Percentiles rank a stretch among this genome's conserved stretches.
These are phyloP conservation scores for Cyberlindnera xishuangbannaensis DNA, from an alignment of 805 yeast genomes.

Conservation along the genomic window DNA sequence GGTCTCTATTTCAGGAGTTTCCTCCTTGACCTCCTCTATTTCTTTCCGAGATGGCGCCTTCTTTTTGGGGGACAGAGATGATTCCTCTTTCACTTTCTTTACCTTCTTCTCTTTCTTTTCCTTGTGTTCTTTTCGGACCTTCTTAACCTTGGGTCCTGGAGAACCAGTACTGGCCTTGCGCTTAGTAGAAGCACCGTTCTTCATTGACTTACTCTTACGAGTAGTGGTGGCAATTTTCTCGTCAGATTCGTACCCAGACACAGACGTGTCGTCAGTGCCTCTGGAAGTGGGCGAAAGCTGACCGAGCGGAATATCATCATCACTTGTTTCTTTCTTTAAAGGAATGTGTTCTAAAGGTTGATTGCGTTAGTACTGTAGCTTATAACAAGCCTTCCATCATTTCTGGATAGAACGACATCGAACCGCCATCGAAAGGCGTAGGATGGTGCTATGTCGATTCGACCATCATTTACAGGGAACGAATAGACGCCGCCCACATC, in stretches of 20 bases:
- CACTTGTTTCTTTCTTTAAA: conserved; percentile 9
- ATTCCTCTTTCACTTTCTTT: background rate
- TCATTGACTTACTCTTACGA: conserved; percentile 3
- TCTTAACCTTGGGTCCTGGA: conserved; percentile 4
- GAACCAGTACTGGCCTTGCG: conserved; percentile 8
- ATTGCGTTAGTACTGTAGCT: conserved; percentile 1
- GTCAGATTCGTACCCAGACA: conserved; percentile 24
- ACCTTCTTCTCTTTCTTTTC: conserved; percentile 6
- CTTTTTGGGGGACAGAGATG: too few species aligned
- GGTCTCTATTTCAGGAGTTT: conserved; percentile 2
- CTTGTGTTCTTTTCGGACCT: conserved; percentile 14
- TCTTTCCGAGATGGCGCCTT: background rate
- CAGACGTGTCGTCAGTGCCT: conserved; percentile 13
- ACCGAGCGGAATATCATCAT: conserved; percentile 21
- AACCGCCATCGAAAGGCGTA: too few species aligned
- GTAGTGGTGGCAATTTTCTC: conserved; percentile 9
- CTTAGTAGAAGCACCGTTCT: conserved; percentile 8
- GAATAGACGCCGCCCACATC: too few species aligned
- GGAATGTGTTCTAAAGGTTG: background rate
- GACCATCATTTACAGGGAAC: too few species aligned
- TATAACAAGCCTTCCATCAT: too few species aligned
- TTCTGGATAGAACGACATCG: too few species aligned
- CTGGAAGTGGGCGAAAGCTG: conserved; percentile 11
- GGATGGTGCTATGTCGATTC: too few species aligned
- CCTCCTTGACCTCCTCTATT: background rate